Percentiles rank a stretch among this genome's conserved stretches.
Conservation (phyloP, 345 rosid species). For the Aegle marmelos region DNA sequence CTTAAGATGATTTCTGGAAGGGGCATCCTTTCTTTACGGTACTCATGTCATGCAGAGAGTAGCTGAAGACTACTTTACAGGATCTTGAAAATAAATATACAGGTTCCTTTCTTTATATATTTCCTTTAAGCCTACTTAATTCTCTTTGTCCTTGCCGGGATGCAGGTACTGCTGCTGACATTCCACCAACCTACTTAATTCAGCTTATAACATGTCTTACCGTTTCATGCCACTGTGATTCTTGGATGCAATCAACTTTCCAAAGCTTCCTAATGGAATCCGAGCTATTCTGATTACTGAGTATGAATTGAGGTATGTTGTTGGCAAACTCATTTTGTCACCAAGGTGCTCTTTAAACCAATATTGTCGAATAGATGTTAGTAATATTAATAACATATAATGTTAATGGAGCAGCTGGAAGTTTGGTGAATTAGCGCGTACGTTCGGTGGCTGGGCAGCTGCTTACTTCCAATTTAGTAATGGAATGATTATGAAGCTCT, state of each 20-base stretch:
- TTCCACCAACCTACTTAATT: neutral
- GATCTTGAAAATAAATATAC: no score
- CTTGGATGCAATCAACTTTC: conserved; percentile 23
- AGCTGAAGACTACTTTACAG: no score
- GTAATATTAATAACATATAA: no score
- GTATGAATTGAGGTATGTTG: conserved; percentile 33
- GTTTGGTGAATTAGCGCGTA: conserved; percentile 12
- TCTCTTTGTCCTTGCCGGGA: neutral
- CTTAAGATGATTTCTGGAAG: no score
- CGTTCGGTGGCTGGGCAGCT: conserved; percentile 2
- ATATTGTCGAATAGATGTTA: conserved; percentile 9
- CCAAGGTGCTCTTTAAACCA: neutral
- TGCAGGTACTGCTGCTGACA: conserved; percentile 3
- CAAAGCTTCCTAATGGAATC: conserved; percentile 40
- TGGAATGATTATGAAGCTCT: conserved; percentile 21
- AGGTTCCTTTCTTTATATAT: no score
- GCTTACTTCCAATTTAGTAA: conserved; percentile 10
- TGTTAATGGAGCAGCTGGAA: conserved; percentile 24
- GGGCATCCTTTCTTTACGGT: no score
- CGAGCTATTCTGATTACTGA: conserved; percentile 49
- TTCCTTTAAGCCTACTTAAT: no score
- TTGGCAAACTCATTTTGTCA: neutral
- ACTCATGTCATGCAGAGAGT: no score
- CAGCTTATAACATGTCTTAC: neutral
- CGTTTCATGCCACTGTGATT: neutral